These are phyloP conservation scores for Neurospora sp. DNA, from an alignment of 495 filamentous ascomycete genomes.

Conservation along the genomic window DNA sequence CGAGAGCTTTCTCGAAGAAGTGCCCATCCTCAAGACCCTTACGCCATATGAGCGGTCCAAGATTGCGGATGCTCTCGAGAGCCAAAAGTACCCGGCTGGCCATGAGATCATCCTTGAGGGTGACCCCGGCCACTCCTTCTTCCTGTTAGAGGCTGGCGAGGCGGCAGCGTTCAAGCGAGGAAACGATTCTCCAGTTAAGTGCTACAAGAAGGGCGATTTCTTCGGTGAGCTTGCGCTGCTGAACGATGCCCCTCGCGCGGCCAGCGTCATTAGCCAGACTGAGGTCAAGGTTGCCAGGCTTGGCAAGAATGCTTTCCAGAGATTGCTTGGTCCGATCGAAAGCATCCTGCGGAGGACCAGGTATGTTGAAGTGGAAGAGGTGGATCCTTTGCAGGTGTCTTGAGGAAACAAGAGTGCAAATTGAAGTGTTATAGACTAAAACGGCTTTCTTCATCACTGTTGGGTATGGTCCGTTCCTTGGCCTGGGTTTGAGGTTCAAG, in stretches of 20 bases:
- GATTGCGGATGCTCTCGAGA: constrained; percentile 92
- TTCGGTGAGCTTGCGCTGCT: constrained; percentile 91
- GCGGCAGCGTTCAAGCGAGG: constrained; percentile 74
- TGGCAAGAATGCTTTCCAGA: constrained; percentile 89
- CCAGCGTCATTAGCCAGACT: constrained; percentile 69
- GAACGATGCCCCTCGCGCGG: constrained; percentile 89
- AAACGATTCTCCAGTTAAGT: constrained; percentile 55
- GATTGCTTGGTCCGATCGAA: constrained; percentile 85
- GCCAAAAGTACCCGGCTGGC: constrained; percentile 72
- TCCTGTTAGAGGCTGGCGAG: constrained; percentile 79
- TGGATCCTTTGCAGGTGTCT: constrained; percentile 38
- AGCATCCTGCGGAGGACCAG: constrained; percentile 80
- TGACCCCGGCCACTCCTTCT: constrained; percentile 87
- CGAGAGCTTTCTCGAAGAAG: constrained; percentile 94
- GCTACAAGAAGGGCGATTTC: constrained; percentile 85
- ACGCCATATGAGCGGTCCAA: constrained; percentile 89
- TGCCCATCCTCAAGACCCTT: constrained; percentile 73
- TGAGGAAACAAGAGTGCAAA: not conserved
- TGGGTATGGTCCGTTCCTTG: not conserved
- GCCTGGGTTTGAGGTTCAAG: constrained; percentile 2
- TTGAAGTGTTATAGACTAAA: not conserved
- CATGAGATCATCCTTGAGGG: constrained; percentile 82
- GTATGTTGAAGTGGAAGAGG: constrained; percentile 43
- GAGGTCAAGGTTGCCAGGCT: constrained; percentile 91
- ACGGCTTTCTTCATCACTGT: not conserved